A percentile compares a stretch with the other conserved stretches of the same genome.
These are phyloP conservation scores for Raphanus sativus DNA, from an alignment of 345 rosid genomes.

Conservation along the genomic window DNA sequence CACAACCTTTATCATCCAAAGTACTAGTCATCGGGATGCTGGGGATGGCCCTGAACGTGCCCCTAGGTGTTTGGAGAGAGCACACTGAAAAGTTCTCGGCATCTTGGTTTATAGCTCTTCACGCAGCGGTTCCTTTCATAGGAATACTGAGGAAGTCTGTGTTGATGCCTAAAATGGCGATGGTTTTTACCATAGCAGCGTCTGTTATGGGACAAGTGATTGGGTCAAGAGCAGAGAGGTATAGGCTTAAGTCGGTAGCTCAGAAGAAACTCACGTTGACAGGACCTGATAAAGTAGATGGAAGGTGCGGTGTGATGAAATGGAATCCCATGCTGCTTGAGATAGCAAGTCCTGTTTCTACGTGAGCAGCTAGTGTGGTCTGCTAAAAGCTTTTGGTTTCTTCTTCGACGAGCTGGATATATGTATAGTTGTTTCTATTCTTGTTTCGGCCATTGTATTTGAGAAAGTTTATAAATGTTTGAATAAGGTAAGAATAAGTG, in stretches of 20 bases:
- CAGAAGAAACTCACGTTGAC: conserved; percentile 35
- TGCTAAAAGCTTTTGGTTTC: conserved; percentile 31
- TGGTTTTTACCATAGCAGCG: conserved; percentile 92
- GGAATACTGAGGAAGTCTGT: conserved; percentile 86
- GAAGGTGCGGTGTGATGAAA: conserved; percentile 37
- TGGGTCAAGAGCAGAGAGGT: conserved; percentile 97
- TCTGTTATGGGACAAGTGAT: conserved; percentile 84
- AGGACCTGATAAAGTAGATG: conserved; percentile 1
- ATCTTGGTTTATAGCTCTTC: conserved; percentile 90
- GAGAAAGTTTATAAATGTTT: background rate
- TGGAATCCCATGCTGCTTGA: conserved; percentile 40
- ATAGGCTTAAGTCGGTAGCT: conserved; percentile 57
- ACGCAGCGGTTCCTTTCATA: conserved; percentile 95
- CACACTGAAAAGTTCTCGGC: conserved; percentile 81
- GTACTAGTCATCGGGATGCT: conserved; percentile 77
- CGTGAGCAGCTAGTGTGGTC: conserved; percentile 35
- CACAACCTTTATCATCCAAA: conserved; percentile 83
- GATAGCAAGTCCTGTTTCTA: conserved; percentile 31
- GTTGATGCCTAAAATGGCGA: conserved; percentile 91
- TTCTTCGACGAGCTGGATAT: background rate
- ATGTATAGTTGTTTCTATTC: conserved; percentile 10
- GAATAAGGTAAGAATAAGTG: background rate
- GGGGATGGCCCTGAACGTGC: conserved; percentile 95
- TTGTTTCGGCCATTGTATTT: background rate
- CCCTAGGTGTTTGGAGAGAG: conserved; percentile 94